Evolutionary conservation across 73 alveolate species (phyloP), one percentile per base, ranked within the genome.

Genomic region (Halteria grandinella): DNA sequence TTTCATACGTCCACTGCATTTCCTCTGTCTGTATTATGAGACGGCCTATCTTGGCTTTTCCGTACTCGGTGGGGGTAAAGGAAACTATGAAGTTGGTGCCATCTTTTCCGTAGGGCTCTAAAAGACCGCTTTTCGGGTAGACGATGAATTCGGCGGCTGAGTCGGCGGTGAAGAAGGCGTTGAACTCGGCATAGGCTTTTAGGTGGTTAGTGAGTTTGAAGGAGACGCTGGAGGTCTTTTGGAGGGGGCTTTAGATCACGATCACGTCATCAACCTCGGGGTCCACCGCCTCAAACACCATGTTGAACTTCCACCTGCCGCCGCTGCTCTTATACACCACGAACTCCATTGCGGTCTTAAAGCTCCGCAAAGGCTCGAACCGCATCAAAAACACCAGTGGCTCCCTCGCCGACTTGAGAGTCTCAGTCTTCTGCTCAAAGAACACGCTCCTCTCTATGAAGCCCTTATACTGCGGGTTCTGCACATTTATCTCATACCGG

Each of bases 231-330:
- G 98, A 88, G 25, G 97, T 82, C 66, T 96, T 96, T 47, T 87
- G 91, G 34, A 96, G 90, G 1, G 98, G 98, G 3, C 94, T 45
- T 49, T 95, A 88, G 31, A 96, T 94, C 48, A 92, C 83, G 37
- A 96, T 96, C 6, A 95, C 86, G 84, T 96, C 99, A 89, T 96
- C 99, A 7, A 90, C 95, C 45, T 96, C 98, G 14, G 99, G 98
- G 41, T 94, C 98, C 0, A 92, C 78, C 11, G 99, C 96, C 69
- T 96, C 99, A 52, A 96, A 81, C 27, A 84, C 82, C 51, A 94
- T 87, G 73, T 90, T 94, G 89, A 92, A 96, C 62, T 94, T 96
- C 99, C 99, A 96, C 72, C 97, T 94, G 12, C 99, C 99, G 21
- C 99, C 99, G 8, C 94, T 73, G 69, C 92, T 76, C 87, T 96